These are phyloP conservation scores for Yamadazyma aaseri DNA, from an alignment of 1,139 yeast genomes.

Conservation along the genomic window DNA sequence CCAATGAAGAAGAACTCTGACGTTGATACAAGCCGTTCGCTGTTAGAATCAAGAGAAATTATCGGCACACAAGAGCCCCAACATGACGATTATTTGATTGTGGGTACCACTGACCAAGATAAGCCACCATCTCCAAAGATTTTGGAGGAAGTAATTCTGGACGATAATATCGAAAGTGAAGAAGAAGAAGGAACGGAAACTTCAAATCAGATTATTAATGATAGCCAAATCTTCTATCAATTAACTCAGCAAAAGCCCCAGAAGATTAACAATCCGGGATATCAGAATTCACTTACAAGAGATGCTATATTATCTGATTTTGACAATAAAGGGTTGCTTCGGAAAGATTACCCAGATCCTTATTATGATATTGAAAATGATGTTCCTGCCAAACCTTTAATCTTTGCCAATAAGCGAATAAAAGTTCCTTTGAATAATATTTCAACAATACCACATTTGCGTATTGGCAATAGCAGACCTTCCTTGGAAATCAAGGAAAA, in stretches of 20 bases:
- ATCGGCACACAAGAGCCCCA: not conserved
- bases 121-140: not conserved
- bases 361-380: constrained; percentile 54
- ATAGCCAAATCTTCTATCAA: constrained; percentile 8
- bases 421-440: constrained; percentile 28
- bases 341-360: constrained; percentile 61
- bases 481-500: constrained; percentile 5
- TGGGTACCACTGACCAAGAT: not conserved
- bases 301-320: constrained; percentile 33
- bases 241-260: constrained; percentile 7
- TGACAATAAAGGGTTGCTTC: constrained; percentile 45
- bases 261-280: not conserved
- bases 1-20: not conserved
- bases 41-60: too few species aligned
- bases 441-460: constrained; percentile 6
- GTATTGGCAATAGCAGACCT: constrained; percentile 3
- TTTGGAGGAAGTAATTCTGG: not conserved
- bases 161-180: not conserved
- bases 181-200: constrained; percentile 7
- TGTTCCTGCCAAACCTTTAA: constrained; percentile 52
- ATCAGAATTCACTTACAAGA: constrained; percentile 13
- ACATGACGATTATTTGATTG: not conserved
- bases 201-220: constrained; percentile 5
- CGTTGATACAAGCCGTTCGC: not conserved
- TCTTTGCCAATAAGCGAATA: constrained; percentile 67